Conservation (phyloP, 1,284 basidiomycete species). For the Somion occarium region DNA sequence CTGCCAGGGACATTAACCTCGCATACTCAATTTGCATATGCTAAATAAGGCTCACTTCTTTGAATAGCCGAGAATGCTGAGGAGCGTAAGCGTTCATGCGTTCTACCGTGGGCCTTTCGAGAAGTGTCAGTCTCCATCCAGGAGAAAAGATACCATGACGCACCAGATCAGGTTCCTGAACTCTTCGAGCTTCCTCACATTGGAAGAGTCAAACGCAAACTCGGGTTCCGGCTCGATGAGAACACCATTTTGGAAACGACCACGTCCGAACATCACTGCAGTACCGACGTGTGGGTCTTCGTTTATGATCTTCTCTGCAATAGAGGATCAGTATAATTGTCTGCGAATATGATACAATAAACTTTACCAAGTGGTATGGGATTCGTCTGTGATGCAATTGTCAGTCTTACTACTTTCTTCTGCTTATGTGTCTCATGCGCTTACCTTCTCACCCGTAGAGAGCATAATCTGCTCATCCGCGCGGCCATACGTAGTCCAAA, state of each 20-base stretch:
- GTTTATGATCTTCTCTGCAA: constrained; percentile 24
- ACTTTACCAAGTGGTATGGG: constrained; percentile 32
- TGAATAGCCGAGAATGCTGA: constrained; percentile 32
- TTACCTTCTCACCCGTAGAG: constrained; percentile 39
- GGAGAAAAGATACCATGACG: background rate
- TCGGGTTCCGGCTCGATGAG: constrained; percentile 28
- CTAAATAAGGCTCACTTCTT: constrained; percentile 10
- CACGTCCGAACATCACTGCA: constrained; percentile 35
- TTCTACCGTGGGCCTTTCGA: constrained; percentile 28
- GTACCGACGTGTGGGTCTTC: constrained; percentile 23
- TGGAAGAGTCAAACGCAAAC: constrained; percentile 21
- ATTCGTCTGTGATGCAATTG: constrained; percentile 26
- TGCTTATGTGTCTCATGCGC: background rate
- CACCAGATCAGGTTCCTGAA: constrained; percentile 30
- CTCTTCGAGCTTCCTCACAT: constrained; percentile 17
- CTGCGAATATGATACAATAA: background rate
- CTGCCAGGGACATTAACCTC: background rate
- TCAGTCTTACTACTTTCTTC: background rate
- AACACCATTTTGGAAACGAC: constrained; percentile 31
- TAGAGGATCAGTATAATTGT: background rate
- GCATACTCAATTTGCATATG: background rate
- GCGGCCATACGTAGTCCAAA: constrained; percentile 37
- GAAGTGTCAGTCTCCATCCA: background rate
- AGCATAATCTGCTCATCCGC: constrained; percentile 42
- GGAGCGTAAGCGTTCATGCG: constrained; percentile 30